Evolutionary conservation across 306 rosid genomes (phyloP).

Genomic region (Quercus glauca): DNA sequence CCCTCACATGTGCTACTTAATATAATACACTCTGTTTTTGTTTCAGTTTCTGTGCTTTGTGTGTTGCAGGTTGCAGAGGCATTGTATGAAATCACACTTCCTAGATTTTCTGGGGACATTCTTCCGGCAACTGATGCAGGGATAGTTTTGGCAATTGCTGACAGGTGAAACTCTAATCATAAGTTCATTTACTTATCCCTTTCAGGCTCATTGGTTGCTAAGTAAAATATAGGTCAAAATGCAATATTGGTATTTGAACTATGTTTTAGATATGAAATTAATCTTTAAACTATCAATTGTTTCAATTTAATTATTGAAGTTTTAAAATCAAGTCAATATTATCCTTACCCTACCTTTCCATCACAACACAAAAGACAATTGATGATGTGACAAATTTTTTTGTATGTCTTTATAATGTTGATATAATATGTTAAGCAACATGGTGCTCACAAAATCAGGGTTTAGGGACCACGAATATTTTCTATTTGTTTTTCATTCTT

Average conservation of each 20-base stretch:
- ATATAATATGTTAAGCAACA: background rate
- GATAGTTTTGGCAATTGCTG: constrained; percentile 74
- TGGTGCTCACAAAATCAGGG: background rate
- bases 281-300: background rate
- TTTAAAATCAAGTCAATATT: background rate
- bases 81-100: constrained; percentile 83
- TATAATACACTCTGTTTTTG: background rate
- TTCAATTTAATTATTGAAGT: background rate
- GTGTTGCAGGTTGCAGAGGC: constrained; percentile 76
- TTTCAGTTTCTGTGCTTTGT: constrained; percentile 9
- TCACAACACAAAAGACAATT: background rate
- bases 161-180: constrained; percentile 52
- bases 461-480: background rate
- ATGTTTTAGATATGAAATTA: background rate
- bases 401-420: background rate
- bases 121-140: constrained; percentile 83
- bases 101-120: constrained; percentile 89
- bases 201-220: background rate
- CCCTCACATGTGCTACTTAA: background rate
- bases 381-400: background rate
- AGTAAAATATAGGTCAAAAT: background rate
- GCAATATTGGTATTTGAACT: no score
- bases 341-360: background rate
- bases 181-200: constrained; percentile 21
- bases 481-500: background rate